phyloP scores from a whole-genome alignment of 2,329 filamentous ascomycete species.

The Calonectria hawksworthii region DNA sequence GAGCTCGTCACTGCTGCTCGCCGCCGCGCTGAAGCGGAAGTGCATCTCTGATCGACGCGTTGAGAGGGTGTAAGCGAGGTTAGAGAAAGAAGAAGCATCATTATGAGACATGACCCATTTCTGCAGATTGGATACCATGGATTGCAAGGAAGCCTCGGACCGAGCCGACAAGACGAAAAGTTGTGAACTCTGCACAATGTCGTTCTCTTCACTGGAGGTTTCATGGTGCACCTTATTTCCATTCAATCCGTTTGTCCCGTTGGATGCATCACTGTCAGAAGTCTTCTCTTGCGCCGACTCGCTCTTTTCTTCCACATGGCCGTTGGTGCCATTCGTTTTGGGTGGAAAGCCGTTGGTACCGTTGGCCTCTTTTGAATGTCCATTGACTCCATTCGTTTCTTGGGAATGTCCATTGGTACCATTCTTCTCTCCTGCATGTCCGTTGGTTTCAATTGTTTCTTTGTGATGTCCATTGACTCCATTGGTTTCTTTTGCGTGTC shows the following conservation, averaged over 20 bases:
- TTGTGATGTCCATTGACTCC: no score
- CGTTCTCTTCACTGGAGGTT: neutral
- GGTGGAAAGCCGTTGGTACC: neutral
- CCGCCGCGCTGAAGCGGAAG: conserved; percentile 20
- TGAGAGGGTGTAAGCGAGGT: conserved; percentile 31
- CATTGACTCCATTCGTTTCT: neutral
- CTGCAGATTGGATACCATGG: conserved; percentile 23
- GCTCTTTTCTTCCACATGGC: neutral
- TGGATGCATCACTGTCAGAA: neutral
- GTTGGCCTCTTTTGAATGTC: neutral
- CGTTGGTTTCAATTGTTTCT: neutral
- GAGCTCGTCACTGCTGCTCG: conserved; percentile 15
- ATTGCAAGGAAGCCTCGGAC: conserved; percentile 25
- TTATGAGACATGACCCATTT: conserved; percentile 24
- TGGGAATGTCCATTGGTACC: neutral
- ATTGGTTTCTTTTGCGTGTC: no score
- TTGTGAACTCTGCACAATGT: conserved; percentile 6
- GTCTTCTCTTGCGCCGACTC: neutral
- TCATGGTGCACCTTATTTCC: neutral
- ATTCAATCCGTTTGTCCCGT: neutral
- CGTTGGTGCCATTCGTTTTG: neutral
- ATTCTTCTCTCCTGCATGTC: neutral
- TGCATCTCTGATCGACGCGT: conserved; percentile 28
- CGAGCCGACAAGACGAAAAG: conserved; percentile 31
- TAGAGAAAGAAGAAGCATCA: conserved; percentile 17